These are phyloP conservation scores for Termitomyces sp. DNA, from an alignment of 768 basidiomycete genomes.

Conservation along the genomic window DNA sequence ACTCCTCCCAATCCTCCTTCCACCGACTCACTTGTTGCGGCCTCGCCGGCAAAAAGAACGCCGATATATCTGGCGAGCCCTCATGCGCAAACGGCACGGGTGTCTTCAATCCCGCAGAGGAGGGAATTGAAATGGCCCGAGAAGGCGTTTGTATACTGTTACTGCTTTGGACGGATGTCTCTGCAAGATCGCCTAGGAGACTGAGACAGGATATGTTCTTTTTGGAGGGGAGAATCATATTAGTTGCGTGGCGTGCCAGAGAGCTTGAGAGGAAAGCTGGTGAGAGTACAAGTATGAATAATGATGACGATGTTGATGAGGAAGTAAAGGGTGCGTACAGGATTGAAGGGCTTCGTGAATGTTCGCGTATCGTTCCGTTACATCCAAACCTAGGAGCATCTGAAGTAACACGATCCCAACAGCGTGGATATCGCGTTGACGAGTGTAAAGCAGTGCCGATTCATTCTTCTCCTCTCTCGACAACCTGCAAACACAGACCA, in stretches of 20 bases:
- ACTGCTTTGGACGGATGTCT: slow-evolving; percentile 28
- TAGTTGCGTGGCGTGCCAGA: slow-evolving; percentile 47
- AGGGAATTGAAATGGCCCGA: slow-evolving; percentile 24
- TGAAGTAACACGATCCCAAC: slow-evolving; percentile 78
- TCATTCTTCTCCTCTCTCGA: slow-evolving; percentile 79
- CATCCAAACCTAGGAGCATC: slow-evolving; percentile 80
- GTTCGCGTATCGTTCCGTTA: slow-evolving; percentile 51
- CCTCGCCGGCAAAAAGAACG: slow-evolving; percentile 49
- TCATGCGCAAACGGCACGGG: slow-evolving; percentile 39
- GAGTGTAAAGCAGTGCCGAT: slow-evolving; percentile 69
- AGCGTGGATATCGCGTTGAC: slow-evolving; percentile 77
- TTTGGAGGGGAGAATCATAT: slow-evolving; percentile 60
- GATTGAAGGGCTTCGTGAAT: slow-evolving; percentile 55
- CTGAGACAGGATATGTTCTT: slow-evolving; percentile 56
- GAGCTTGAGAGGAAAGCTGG: slow-evolving; percentile 51
- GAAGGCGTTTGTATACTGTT: slow-evolving; percentile 16
- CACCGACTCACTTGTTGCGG: slow-evolving; percentile 70
- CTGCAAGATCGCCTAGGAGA: slow-evolving; percentile 56
- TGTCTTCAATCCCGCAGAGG: slow-evolving; percentile 41
- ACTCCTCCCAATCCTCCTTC: slow-evolving; percentile 92
- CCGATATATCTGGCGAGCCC: slow-evolving; percentile 66
- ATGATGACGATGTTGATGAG: neutral
- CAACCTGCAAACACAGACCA: slow-evolving; percentile 43
- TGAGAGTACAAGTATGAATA: neutral
- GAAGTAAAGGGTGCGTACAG: slow-evolving; percentile 33